Percentiles rank a stretch among this genome's conserved stretches.
Evolutionary conservation across 108 stramenopile genomes (phyloP).

Genomic region (Tribonema minus): DNA sequence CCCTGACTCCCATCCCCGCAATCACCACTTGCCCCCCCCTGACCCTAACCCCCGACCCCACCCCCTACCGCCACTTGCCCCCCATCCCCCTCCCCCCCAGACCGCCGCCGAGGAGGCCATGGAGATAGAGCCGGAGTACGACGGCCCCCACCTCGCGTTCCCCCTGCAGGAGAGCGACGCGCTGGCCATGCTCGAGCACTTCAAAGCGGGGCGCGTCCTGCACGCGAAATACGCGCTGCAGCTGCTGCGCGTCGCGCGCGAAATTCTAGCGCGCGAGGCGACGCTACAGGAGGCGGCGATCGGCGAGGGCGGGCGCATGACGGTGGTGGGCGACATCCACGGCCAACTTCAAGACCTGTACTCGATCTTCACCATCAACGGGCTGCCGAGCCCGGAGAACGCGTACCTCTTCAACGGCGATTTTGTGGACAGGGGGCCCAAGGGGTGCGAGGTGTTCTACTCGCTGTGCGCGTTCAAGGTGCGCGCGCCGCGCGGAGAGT

Average conservation of each 20-base stretch:
- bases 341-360: conserved; percentile 64
- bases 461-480: conserved; percentile 57
- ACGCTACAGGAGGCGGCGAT: conserved; percentile 47
- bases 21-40: too few relatives aligned
- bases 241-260: conserved; percentile 23
- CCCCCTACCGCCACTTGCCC: too few relatives aligned
- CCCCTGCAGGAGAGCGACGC: conserved; percentile 45
- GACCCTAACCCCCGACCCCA: too few relatives aligned
- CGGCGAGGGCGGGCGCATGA: conserved; percentile 41
- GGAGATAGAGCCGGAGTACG: conserved; percentile 27
- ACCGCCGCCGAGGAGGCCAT: neutral
- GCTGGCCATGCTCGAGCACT: conserved; percentile 51
- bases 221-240: conserved; percentile 54
- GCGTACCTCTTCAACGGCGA: conserved; percentile 67
- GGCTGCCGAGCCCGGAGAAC: conserved; percentile 51
- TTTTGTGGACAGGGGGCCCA: conserved; percentile 61
- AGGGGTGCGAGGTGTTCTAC: conserved; percentile 56
- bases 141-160: conserved; percentile 42
- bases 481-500: too few relatives aligned
- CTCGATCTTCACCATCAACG: conserved; percentile 60
- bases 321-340: conserved; percentile 64
- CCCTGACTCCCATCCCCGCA: too few relatives aligned
- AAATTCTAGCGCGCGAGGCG: conserved; percentile 21
- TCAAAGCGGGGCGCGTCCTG: conserved; percentile 44
- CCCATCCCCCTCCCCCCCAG: too few relatives aligned